Base-by-base conservation (phyloP, 306 rosid species). In the Lablab purpureus region DNA sequence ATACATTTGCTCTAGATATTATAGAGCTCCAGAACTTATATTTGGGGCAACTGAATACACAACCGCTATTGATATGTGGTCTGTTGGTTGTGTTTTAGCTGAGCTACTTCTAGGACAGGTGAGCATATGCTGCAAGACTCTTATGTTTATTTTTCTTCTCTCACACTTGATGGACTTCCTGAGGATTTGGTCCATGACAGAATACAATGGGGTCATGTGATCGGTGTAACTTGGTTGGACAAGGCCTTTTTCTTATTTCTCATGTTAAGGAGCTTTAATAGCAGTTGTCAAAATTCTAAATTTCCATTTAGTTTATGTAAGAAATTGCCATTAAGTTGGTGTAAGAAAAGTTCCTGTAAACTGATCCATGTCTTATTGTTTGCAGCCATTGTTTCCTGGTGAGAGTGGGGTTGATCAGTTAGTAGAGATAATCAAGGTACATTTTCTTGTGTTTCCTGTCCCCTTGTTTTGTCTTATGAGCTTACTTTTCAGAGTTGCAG, bases 351-450 rank as follows among this genome's bases (percentile, higher is more conserved):
- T 43, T 43, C 12, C 15, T 5, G 12, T 43, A 82, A 84, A 40
- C 64, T 45, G 32, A 75, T 84, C 67, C 67, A 23, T 65, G 27
- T 64, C 62, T 17, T 49, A 50, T 79, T 68, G 5, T 80, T 71
- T 90, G 87, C 93, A 94, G 98, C 98, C 98, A 10, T 56, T 94
- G 87, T 94, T 94, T 91, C 98, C 98, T 5, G 98, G 98, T 40
- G 98, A 92, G 68, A 94, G 97, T 77, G 97, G 97, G 18, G 97
- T 94, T 77, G 98, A 94, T 91, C 98, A 94, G 83, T 86, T 94
- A 82, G 98, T 94, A 22, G 97, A 94, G 88, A 94, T 94, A 72
- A 94, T 94, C 56, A 94, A 94, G 95, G 98, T 94, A 73, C 25
- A 47, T 27, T 25, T 50, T 73, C 11, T 70, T 45, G 54, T 68